Percentiles rank a stretch among this genome's conserved stretches.
Conservation (phyloP, 2,329 filamentous ascomycete genomes). For the Venturia carpophila region DNA sequence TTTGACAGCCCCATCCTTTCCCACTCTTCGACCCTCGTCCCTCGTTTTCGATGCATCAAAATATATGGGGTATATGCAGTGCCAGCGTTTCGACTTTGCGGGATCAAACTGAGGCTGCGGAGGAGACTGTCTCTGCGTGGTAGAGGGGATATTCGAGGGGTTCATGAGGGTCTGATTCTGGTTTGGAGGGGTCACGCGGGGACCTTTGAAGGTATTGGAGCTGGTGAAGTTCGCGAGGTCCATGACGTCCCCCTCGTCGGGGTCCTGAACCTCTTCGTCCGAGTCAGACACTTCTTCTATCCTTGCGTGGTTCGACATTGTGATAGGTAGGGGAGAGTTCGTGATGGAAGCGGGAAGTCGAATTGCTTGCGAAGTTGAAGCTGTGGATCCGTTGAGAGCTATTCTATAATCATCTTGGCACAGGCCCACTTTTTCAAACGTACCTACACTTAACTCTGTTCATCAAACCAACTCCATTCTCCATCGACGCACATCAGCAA, state of each 20-base stretch:
- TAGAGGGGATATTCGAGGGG: constrained; percentile 25
- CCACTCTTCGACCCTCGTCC: constrained; percentile 73
- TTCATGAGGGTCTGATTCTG: constrained; percentile 29
- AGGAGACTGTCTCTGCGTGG: constrained; percentile 24
- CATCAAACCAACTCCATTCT: too few species aligned
- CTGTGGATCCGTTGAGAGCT: neutral
- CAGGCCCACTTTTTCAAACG: too few species aligned
- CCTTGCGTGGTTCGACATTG: constrained; percentile 70
- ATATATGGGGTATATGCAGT: constrained; percentile 92
- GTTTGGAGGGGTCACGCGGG: constrained; percentile 33
- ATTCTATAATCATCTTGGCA: neutral
- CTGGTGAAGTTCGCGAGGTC: constrained; percentile 63
- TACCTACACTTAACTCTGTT: too few species aligned
- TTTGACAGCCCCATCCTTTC: constrained; percentile 60
- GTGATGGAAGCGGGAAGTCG: neutral
- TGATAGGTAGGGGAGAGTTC: neutral
- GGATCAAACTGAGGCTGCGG: constrained; percentile 27
- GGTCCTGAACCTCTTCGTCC: constrained; percentile 56
- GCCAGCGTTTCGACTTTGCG: constrained; percentile 57
- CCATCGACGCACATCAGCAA: too few species aligned
- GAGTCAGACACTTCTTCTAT: constrained; percentile 90
- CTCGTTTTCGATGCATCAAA: constrained; percentile 73
- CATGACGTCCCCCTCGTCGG: constrained; percentile 66
- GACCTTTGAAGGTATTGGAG: constrained; percentile 22
- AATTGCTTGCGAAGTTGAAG: neutral